A percentile compares a stretch with the other conserved stretches of the same genome.
Conservation (phyloP, 169 alveolate genomes). For the Eimeria falciformis region DNA sequence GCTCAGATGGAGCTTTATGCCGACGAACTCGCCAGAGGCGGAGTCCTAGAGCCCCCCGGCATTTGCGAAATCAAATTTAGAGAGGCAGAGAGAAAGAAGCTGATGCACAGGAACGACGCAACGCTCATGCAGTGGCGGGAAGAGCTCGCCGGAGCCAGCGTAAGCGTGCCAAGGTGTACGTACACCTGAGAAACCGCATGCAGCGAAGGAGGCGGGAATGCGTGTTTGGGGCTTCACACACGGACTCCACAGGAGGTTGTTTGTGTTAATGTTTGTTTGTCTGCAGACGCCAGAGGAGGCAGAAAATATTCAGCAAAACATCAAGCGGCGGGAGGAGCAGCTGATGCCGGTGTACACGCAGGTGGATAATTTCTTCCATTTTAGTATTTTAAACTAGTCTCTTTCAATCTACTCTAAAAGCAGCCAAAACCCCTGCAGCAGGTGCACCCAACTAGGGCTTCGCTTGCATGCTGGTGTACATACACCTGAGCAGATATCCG, state of each 20-base stretch:
- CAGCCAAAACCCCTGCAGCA: background rate
- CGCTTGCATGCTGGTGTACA: background rate
- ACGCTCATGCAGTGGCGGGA: constrained; percentile 24
- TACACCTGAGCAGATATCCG: too few relatives aligned
- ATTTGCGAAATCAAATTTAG: constrained; percentile 77
- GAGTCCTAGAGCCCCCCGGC: constrained; percentile 88
- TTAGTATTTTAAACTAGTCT: too few relatives aligned
- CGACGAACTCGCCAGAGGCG: constrained; percentile 88
- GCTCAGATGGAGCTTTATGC: constrained; percentile 90
- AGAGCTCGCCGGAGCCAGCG: constrained; percentile 60
- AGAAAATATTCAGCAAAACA: constrained; percentile 33
- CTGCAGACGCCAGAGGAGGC: constrained; percentile 67
- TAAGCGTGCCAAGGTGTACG: too few relatives aligned
- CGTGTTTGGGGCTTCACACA: too few relatives aligned
- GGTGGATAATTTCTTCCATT: too few relatives aligned
- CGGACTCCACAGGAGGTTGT: too few relatives aligned
- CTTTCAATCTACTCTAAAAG: too few relatives aligned
- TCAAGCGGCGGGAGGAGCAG: constrained; percentile 53
- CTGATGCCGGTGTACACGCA: constrained; percentile 75
- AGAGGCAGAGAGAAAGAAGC: constrained; percentile 58
- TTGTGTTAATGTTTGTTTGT: too few relatives aligned
- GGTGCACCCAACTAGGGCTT: background rate
- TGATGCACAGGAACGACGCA: constrained; percentile 70
- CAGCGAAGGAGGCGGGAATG: background rate
- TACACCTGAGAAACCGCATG: background rate